phyloP scores from a whole-genome alignment of 1,139 yeast species.

The Wickerhamiella infanticola region DNA sequence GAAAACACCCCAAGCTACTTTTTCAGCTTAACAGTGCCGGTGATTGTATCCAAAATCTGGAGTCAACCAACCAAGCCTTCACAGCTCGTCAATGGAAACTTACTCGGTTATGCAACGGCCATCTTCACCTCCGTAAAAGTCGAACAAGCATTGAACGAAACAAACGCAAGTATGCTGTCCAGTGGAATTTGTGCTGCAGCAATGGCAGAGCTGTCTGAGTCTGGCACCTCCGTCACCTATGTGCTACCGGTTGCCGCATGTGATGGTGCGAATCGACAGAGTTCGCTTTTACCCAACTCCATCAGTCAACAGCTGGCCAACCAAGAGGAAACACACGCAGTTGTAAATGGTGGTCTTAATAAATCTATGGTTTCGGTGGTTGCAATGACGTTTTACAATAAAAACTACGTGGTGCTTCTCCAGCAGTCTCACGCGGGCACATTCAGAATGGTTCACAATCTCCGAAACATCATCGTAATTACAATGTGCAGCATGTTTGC shows the following conservation, averaged over 20 bases:
- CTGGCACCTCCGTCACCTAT: background rate
- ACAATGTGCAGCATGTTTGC: conserved; percentile 69
- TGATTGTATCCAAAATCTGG: background rate
- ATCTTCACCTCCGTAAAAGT: conserved; percentile 7
- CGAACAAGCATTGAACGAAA: conserved; percentile 8
- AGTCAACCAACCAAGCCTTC: background rate
- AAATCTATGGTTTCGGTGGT: conserved; percentile 57
- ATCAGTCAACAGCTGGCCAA: conserved; percentile 23
- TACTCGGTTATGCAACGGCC: conserved; percentile 12
- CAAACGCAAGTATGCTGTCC: conserved; percentile 6
- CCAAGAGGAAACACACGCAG: conserved; percentile 28
- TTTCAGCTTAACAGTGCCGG: conserved; percentile 4
- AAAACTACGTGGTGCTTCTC: conserved; percentile 57
- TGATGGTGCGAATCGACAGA: background rate
- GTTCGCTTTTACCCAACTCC: conserved; percentile 10
- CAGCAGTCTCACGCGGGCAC: conserved; percentile 48
- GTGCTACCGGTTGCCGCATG: background rate
- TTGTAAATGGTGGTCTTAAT: conserved; percentile 24
- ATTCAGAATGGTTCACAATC: conserved; percentile 45
- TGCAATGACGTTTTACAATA: conserved; percentile 33
- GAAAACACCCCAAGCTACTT: background rate
- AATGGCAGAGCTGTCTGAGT: conserved; percentile 4
- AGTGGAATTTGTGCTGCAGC: conserved; percentile 11
- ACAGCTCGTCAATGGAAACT: background rate
- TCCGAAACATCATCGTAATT: conserved; percentile 60